Evolutionary conservation across 129 eudicot genomes (phyloP).

Genomic region (Chrysanthemum makinoi): DNA sequence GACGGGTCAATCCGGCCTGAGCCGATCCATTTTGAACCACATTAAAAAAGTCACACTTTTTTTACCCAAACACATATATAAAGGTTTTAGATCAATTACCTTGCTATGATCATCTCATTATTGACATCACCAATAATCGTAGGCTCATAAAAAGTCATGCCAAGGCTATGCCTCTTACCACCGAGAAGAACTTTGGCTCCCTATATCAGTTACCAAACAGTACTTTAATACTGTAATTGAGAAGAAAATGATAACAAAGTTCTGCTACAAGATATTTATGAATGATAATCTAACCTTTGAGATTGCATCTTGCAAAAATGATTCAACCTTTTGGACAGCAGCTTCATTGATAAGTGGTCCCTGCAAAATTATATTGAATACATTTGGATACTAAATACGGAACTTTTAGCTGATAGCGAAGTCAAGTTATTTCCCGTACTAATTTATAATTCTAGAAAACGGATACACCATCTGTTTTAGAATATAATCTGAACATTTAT

Average conservation of each 20-base stretch:
- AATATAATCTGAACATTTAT: not conserved
- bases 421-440: too few species aligned
- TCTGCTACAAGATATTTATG: not conserved
- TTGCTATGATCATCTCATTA: conserved; percentile 81
- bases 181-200: conserved; percentile 89
- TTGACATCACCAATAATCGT: conserved; percentile 73
- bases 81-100: conserved; percentile 46
- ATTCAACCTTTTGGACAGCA: conserved; percentile 79
- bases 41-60: not conserved
- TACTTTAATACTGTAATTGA: not conserved
- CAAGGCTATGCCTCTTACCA: conserved; percentile 89
- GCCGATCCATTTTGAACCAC: not conserved
- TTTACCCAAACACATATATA: too few species aligned
- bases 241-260: not conserved
- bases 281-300: conserved; percentile 65
- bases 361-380: conserved; percentile 45
- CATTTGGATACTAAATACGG: too few species aligned
- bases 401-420: too few species aligned
- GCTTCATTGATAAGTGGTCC: conserved; percentile 96
- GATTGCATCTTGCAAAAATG: conserved; percentile 52
- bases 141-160: conserved; percentile 84
- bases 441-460: too few species aligned
- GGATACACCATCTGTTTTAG: too few species aligned
- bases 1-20: not conserved
- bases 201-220: conserved; percentile 33